phyloP scores from a whole-genome alignment of 257 asterid genomes.

The Catharanthus roseus region DNA sequence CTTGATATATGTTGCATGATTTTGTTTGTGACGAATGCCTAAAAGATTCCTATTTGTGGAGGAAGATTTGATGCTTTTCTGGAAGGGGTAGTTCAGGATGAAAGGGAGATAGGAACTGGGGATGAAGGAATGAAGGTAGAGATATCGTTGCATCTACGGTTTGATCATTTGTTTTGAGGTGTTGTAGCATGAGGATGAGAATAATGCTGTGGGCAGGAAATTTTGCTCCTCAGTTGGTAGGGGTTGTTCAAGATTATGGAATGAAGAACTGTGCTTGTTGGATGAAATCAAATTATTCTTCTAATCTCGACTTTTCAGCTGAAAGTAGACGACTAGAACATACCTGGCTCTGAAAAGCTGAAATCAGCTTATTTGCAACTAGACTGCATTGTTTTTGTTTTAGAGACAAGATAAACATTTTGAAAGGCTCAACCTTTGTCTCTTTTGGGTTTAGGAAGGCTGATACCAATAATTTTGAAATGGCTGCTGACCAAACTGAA shows the following conservation, averaged over 20 bases:
- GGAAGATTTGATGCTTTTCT: background rate
- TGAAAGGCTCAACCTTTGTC: constrained; percentile 8
- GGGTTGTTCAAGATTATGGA: background rate
- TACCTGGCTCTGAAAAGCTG: background rate
- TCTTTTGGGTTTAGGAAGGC: constrained; percentile 50
- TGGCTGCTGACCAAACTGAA: constrained; percentile 40
- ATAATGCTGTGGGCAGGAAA: too few relatives aligned
- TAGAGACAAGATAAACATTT: background rate
- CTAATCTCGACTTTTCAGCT: background rate
- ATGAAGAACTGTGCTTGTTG: background rate
- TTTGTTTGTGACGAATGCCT: background rate
- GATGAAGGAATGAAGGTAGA: background rate
- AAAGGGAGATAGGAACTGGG: background rate
- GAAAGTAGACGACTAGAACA: background rate
- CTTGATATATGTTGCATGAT: background rate
- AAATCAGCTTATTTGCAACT: background rate
- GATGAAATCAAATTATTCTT: background rate
- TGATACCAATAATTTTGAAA: constrained; percentile 36
- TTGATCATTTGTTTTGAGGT: background rate
- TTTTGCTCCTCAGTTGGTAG: background rate
- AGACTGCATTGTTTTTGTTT: background rate
- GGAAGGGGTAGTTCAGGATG: background rate
- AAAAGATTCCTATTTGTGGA: background rate
- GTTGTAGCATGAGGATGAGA: background rate
- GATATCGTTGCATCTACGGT: background rate